Evolutionary conservation across 176 grass and related monocot species (phyloP), one percentile per base, ranked within the genome.

Genomic region (Luzula sylvatica): DNA sequence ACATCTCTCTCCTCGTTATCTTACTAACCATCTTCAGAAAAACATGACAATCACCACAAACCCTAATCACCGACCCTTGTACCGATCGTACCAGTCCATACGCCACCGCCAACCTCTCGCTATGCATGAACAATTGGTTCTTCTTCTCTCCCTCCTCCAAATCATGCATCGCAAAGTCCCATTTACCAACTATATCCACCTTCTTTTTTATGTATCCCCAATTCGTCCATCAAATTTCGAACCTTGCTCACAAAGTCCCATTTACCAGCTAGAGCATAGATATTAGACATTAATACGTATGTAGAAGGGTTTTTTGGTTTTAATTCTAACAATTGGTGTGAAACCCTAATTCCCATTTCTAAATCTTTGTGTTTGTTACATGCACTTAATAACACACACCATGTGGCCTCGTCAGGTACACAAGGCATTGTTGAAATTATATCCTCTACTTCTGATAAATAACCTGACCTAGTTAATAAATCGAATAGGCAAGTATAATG

Each of bases 81-180:
- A 80, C 54, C 18, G 84, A 86, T 54, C 67, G 88, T 38, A 96
- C 67, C 48, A 82, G 66, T 20, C 76, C 90, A 53, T 78, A 88
- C 14, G 84, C 84, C 54, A 88, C 80, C 24, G 90, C 90, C 24
- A 89, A 46, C 27, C 84, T 96, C 67, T 96, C 84, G 29, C 90
- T 96, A 50, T 96, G 84, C 58, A 85, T 50, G 47, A 79, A 89
- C 32, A 89, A 66, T 21, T 96, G 81, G 26, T 86, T 66, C 54
- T 82, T 80, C 70, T 96, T 96, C 79, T 96, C 90, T 23, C 70
- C 59, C 64, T 96, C 80, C 53, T 95, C 90, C 58, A 96, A 66
- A 70, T 89, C 84, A 70, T 96, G 90, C 90, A 96, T 86, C 39
- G 88, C 84, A 53, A 68, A 82, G 23, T 38, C 81, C 81, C 63